Base-by-base conservation (phyloP, 1,284 basidiomycete genomes). In the Ceratobasidium sp. region DNA sequence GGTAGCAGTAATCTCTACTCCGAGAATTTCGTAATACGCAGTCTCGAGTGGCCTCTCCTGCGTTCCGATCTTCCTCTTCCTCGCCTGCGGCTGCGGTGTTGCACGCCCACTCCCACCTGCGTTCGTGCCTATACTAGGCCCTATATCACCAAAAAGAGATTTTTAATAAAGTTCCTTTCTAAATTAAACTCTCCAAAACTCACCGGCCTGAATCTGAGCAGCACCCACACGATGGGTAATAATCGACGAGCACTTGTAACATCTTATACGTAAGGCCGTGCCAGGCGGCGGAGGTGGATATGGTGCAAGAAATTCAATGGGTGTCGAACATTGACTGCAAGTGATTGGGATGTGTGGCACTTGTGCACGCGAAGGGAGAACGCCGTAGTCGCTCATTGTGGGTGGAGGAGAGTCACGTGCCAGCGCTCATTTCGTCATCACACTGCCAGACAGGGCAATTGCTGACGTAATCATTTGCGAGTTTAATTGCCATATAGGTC, bases 21-120 rank as follows among this genome's bases (percentile, higher is more conserved):
- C 93, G 2, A 97, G 86, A 36, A 93, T 86, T 80, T 96, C 82
- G 75, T 82, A 82, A 54, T 78, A 79, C 48, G 50, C 74, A 24
- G 84, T 82, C 11, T 83, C 83, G 5, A 98, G 84, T 1, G 96
- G 96, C 77, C 91, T 88, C 78, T 95, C 94, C 83, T 98, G 94
- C 2, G 94, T 93, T 0, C 94, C 95, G 79, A 93, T 91, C 87
- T 91, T 90, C 79, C 90, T 84, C 36, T 88, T 86, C 79, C 87
- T 89, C 73, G 85, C 81, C 76, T 76, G 60, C 24, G 51, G 71
- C 27, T 19, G 53, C 59, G 50, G 57, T 56, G 53, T 53, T 71
- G 57, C 73, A 53, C 74, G 56, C 57, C 44, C 75, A 11, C 65
- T 74, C 64, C 74, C 63, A 24, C 63, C 67, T 0, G 76, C 47